Percentiles rank a stretch among this genome's conserved stretches.
phyloP scores from a whole-genome alignment of 2,329 filamentous ascomycete genomes.

The Grosmannia serpens region DNA sequence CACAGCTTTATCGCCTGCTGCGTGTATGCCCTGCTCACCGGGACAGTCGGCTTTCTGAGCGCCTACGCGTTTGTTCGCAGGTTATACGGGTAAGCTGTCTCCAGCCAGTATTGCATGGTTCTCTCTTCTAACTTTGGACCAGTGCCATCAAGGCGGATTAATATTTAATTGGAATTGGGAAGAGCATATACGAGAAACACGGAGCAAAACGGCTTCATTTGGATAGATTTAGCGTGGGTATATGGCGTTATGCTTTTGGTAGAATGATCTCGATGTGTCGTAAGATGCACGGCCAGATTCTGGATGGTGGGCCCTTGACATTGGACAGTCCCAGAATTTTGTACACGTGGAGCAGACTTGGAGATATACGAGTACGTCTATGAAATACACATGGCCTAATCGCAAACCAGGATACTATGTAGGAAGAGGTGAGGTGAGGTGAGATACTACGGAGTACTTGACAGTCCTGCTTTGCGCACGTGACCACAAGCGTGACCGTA shows the following conservation, averaged over 20 bases:
- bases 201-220: not conserved
- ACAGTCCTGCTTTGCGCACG: too few species aligned
- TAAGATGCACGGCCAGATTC: not conserved
- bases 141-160: slow-evolving; percentile 43
- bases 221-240: slow-evolving; percentile 1
- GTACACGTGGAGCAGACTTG: not conserved
- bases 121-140: not conserved
- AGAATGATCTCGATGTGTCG: not conserved
- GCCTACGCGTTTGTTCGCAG: slow-evolving; percentile 74
- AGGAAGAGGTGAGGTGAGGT: too few species aligned
- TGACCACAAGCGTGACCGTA: not conserved
- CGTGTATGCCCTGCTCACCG: slow-evolving; percentile 70
- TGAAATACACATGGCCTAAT: not conserved
- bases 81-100: slow-evolving; percentile 59
- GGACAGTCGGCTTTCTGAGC: slow-evolving; percentile 74
- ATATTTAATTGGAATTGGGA: slow-evolving; percentile 2
- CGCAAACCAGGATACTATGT: not conserved
- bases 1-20: slow-evolving; percentile 74
- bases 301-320: not conserved
- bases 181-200: not conserved
- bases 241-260: slow-evolving; percentile 8
- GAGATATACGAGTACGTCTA: not conserved
- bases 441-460: too few species aligned
- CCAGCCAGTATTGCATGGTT: not conserved
- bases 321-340: not conserved